phyloP scores from a whole-genome alignment of 345 rosid genomes.

The Ceriops tagal region DNA sequence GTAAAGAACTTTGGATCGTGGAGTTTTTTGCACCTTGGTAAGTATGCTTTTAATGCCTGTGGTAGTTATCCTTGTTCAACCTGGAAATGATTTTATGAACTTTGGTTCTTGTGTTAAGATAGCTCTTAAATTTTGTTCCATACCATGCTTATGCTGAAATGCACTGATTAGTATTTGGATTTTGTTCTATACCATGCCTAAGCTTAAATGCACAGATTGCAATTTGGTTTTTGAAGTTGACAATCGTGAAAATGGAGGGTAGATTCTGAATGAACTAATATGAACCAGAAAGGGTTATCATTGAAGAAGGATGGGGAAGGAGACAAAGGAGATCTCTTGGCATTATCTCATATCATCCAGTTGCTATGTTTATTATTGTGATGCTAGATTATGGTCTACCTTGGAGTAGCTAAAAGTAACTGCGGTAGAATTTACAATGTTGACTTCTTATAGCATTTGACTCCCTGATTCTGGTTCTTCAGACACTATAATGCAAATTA shows the following conservation, averaged over 20 bases:
- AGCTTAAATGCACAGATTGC: not conserved
- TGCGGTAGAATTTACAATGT: not conserved
- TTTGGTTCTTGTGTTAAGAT: not conserved
- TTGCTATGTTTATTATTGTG: not conserved
- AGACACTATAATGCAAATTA: not conserved
- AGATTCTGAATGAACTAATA: too few species aligned
- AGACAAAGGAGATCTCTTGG: not conserved
- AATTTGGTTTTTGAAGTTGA: too few species aligned
- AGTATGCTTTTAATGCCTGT: slow-evolving; percentile 12
- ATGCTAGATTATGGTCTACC: not conserved
- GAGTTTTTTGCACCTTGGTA: slow-evolving; percentile 99
- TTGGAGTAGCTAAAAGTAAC: not conserved
- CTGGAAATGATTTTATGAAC: not conserved
- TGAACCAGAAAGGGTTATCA: too few species aligned
- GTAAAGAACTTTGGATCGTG: slow-evolving; percentile 92
- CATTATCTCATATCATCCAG: not conserved
- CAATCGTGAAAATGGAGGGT: too few species aligned
- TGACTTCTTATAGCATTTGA: not conserved
- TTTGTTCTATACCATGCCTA: not conserved
- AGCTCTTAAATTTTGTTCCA: not conserved
- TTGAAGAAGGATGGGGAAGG: not conserved
- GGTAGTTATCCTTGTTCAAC: slow-evolving; percentile 1
- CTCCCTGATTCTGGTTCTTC: not conserved
- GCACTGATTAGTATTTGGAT: too few species aligned
- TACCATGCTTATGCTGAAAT: not conserved